phyloP scores from a whole-genome alignment of 768 basidiomycete species.

The Lanmaoa pseudosensibilis region DNA sequence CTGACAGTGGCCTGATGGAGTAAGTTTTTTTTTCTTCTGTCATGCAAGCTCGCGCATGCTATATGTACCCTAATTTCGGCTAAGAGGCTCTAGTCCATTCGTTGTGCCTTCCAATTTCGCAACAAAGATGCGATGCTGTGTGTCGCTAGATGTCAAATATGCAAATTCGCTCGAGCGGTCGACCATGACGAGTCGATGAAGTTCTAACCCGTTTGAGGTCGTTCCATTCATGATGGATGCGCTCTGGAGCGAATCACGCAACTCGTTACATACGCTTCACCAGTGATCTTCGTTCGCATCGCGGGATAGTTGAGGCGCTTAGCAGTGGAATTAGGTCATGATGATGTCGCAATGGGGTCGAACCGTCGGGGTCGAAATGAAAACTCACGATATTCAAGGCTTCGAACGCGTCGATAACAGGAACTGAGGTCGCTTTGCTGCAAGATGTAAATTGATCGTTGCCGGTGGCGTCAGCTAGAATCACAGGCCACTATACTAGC shows the following conservation, averaged over 20 bases:
- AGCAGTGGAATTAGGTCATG: not conserved
- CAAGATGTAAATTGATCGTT: slow-evolving; percentile 5
- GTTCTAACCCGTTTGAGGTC: too few species aligned
- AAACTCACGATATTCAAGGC: not conserved
- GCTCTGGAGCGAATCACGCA: not conserved
- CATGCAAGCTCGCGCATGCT: not conserved
- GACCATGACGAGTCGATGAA: too few species aligned
- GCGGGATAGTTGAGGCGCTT: slow-evolving; percentile 5
- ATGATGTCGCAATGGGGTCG: not conserved
- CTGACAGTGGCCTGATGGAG: not conserved
- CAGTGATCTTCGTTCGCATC: not conserved
- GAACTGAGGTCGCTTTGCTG: slow-evolving; percentile 8
- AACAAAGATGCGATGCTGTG: not conserved
- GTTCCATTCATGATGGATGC: too few species aligned
- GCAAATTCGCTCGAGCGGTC: not conserved
- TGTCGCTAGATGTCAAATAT: not conserved
- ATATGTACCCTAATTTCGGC: not conserved
- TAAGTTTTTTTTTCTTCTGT: not conserved
- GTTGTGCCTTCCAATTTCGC: not conserved
- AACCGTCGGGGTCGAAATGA: not conserved
- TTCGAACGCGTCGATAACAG: slow-evolving; percentile 7
- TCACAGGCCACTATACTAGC: not conserved
- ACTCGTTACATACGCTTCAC: not conserved
- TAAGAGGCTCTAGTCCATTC: not conserved
- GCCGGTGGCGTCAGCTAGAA: slow-evolving; percentile 16